A percentile compares a stretch with the other conserved stretches of the same genome.
Evolutionary conservation across 2,329 filamentous ascomycete species (phyloP).

Genomic region (Monilinia polystroma): DNA sequence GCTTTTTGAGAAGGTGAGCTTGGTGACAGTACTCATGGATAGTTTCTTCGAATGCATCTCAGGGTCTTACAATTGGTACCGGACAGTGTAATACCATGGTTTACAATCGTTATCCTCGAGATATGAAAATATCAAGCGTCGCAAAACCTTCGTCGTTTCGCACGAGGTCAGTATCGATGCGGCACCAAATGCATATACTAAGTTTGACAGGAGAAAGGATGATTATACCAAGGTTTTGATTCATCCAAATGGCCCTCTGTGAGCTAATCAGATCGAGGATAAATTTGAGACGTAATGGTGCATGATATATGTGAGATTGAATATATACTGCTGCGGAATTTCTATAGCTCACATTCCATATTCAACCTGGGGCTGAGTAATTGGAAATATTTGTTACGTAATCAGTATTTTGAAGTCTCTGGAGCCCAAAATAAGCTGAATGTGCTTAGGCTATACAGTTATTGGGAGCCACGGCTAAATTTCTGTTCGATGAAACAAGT

Average conservation of each 20-base stretch:
- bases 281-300: background rate
- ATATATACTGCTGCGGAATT: background rate
- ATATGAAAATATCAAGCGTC: constrained; percentile 62
- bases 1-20: constrained; percentile 61
- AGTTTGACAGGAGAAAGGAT: constrained; percentile 60
- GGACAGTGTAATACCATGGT: constrained; percentile 68
- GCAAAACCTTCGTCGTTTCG: constrained; percentile 64
- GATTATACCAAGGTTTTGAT: background rate
- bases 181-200: constrained; percentile 59
- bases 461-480: background rate
- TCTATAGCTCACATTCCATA: background rate
- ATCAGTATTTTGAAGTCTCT: background rate
- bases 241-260: constrained; percentile 3
- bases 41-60: background rate
- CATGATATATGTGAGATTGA: background rate
- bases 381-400: background rate
- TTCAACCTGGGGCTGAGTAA: background rate
- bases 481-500: background rate
- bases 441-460: background rate
- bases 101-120: constrained; percentile 65
- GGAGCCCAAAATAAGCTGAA: background rate
- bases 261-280: constrained; percentile 33
- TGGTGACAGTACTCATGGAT: background rate
- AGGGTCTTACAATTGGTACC: constrained; percentile 59
- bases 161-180: constrained; percentile 64